Conservation (phyloP, 2,329 filamentous ascomycete genomes). For the Aspergillus sojae region DNA sequence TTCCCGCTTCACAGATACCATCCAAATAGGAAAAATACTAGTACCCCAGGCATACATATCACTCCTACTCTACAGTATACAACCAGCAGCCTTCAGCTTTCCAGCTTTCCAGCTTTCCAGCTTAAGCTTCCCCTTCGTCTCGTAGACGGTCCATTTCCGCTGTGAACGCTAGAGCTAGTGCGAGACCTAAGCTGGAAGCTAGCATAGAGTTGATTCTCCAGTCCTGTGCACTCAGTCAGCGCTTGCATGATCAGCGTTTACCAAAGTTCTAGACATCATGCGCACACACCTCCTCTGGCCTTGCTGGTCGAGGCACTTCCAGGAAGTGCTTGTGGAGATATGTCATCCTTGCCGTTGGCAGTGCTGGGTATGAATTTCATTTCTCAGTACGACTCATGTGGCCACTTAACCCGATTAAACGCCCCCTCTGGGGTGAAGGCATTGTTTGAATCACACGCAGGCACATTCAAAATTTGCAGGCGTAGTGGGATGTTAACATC, state of each 20-base stretch:
- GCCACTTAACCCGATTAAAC: conserved; percentile 38
- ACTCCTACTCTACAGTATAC: conserved; percentile 29
- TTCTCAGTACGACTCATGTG: conserved; percentile 44
- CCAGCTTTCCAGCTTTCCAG: conserved; percentile 42
- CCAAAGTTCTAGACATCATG: not conserved
- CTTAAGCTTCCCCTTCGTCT: conserved; percentile 46
- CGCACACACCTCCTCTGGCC: conserved; percentile 36
- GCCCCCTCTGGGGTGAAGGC: conserved; percentile 39
- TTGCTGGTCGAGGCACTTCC: conserved; percentile 38
- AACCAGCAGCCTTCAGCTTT: conserved; percentile 40
- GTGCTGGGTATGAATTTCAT: conserved; percentile 40
- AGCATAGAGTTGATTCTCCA: conserved; percentile 49
- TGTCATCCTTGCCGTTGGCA: conserved; percentile 41
- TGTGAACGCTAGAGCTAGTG: conserved; percentile 43
- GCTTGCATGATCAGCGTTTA: not conserved
- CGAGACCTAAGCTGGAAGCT: conserved; percentile 37
- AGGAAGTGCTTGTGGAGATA: conserved; percentile 45
- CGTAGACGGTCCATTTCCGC: conserved; percentile 47
- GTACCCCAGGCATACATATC: conserved; percentile 34
- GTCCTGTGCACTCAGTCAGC: conserved; percentile 27
- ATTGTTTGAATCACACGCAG: conserved; percentile 39
- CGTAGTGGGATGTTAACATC: conserved; percentile 38
- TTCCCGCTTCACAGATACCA: conserved; percentile 34
- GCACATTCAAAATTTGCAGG: conserved; percentile 42
- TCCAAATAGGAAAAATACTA: conserved; percentile 36